These are phyloP conservation scores for Colletotrichum acutatum DNA, from an alignment of 2,329 filamentous ascomycete species.

Conservation along the genomic window DNA sequence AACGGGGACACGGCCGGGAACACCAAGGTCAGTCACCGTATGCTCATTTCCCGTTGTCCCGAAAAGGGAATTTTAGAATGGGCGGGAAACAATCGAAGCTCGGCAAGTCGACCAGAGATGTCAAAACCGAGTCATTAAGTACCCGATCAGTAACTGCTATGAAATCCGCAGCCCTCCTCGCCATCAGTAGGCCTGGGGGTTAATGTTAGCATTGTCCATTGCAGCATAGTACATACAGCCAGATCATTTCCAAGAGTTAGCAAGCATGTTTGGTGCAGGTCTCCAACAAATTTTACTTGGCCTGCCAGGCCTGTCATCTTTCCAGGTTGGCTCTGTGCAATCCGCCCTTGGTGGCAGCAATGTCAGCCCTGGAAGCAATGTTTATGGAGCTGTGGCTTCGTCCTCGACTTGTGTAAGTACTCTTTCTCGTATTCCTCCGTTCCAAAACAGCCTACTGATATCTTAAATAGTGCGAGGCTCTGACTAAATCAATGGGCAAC, in stretches of 20 bases:
- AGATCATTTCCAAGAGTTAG: background rate
- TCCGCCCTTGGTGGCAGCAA: background rate
- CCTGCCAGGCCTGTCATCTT: background rate
- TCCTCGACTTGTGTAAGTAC: slow-evolving; percentile 2
- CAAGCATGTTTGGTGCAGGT: slow-evolving; percentile 6
- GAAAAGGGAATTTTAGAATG: background rate
- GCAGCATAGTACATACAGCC: no score
- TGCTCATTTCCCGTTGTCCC: background rate
- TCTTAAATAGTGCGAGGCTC: background rate
- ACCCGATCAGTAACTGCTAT: background rate
- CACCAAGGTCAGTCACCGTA: background rate
- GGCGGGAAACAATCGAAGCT: background rate
- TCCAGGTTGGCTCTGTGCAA: background rate
- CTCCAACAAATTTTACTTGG: background rate
- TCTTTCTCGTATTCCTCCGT: no score
- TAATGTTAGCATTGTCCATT: background rate
- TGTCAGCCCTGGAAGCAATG: background rate
- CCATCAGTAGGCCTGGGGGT: background rate
- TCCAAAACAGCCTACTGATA: background rate
- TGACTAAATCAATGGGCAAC: background rate
- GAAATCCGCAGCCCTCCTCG: background rate
- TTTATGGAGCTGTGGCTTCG: background rate
- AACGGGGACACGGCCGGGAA: background rate
- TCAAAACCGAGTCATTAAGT: background rate
- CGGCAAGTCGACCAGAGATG: background rate